Evolutionary conservation across 2,329 filamentous ascomycete species (phyloP).

Genomic region (Ascochyta clinopodiicola): DNA sequence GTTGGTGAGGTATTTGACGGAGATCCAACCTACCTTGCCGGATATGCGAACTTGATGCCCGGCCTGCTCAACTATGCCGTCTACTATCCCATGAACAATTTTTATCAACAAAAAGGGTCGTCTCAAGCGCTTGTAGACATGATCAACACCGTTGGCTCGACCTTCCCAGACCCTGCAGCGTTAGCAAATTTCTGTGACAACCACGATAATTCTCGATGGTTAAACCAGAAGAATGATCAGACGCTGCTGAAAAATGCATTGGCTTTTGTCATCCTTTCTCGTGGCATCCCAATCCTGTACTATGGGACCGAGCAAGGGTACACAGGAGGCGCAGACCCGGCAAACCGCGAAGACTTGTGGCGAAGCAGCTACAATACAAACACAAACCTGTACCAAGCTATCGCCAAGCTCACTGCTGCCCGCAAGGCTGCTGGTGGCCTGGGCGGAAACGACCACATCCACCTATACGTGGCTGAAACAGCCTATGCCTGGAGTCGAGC

Average conservation of each 20-base stretch:
- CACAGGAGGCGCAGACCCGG: conserved; percentile 46
- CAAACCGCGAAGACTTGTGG: conserved; percentile 52
- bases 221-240: conserved; percentile 45
- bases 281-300: conserved; percentile 51
- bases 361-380: conserved; percentile 45
- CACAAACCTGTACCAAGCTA: conserved; percentile 37
- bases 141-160: conserved; percentile 40
- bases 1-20: conserved; percentile 68
- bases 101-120: conserved; percentile 43
- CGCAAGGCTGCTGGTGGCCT: conserved; percentile 51
- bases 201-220: conserved; percentile 50
- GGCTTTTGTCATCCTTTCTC: conserved; percentile 46
- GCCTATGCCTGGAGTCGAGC: conserved; percentile 57
- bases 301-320: conserved; percentile 50
- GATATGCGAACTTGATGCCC: conserved; percentile 62
- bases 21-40: conserved; percentile 58
- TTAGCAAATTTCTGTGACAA: conserved; percentile 50
- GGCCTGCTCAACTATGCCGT: conserved; percentile 67
- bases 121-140: conserved; percentile 45
- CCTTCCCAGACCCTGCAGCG: conserved; percentile 44
- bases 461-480: conserved; percentile 52
- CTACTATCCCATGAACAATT: conserved; percentile 51
- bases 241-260: conserved; percentile 49
- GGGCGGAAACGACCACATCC: conserved; percentile 53
- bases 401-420: conserved; percentile 35